These are phyloP conservation scores for Fragaria ananassa DNA, from an alignment of 306 rosid species.

Conservation along the genomic window DNA sequence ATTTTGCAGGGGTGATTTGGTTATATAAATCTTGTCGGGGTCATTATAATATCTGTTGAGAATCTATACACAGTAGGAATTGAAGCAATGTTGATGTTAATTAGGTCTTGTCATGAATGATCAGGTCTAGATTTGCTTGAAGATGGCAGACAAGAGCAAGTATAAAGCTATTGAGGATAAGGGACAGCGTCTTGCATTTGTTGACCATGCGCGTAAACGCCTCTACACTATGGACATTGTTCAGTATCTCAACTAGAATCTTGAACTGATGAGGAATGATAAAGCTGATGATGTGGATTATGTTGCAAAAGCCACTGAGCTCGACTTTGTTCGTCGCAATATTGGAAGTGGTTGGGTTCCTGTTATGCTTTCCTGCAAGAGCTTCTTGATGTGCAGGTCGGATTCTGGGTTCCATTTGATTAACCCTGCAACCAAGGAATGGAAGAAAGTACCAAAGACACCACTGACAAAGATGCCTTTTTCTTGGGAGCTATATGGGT, in stretches of 20 bases:
- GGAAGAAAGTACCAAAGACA: not conserved
- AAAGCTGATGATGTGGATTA: not conserved
- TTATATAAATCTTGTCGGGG: too few species aligned
- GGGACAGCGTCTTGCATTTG: not conserved
- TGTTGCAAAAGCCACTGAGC: not conserved
- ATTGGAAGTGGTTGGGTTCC: not conserved
- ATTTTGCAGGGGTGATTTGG: too few species aligned
- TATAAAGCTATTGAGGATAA: not conserved
- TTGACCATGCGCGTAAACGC: not conserved
- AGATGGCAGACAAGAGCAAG: not conserved
- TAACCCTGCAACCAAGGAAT: not conserved
- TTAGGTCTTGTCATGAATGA: not conserved
- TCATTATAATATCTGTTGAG: not conserved
- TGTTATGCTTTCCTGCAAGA: not conserved
- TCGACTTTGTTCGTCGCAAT: not conserved
- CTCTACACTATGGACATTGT: not conserved
- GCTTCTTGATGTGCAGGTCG: not conserved
- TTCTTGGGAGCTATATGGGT: slow-evolving; percentile 2
- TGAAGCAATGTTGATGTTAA: not conserved
- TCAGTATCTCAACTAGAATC: not conserved
- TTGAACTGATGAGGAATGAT: not conserved
- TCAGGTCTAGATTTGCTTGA: not conserved
- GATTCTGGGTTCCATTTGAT: slow-evolving; percentile 1
- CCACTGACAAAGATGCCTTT: not conserved
- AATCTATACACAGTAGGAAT: not conserved